Percentiles rank a stretch among this genome's conserved stretches.
phyloP scores from a whole-genome alignment of 768 basidiomycete genomes.

The Gloeophyllum trabeum region DNA sequence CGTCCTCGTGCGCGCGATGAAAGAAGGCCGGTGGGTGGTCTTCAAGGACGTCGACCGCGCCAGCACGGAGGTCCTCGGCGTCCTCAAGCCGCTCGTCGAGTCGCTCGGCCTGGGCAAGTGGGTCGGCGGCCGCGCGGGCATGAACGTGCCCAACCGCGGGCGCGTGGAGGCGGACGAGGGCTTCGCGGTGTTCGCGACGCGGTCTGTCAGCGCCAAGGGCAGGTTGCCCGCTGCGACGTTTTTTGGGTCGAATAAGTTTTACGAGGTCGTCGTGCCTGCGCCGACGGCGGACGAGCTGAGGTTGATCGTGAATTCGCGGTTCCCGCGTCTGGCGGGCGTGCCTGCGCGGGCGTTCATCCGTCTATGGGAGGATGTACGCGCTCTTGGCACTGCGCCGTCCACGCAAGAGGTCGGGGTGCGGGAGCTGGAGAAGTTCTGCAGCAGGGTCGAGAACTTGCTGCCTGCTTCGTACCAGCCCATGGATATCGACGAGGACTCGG shows the following conservation, averaged over 20 bases:
- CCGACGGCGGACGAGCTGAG: conserved; percentile 60
- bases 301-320: conserved; percentile 57
- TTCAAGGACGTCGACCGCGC: conserved; percentile 89
- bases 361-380: conserved; percentile 57
- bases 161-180: conserved; percentile 62
- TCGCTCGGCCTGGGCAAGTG: conserved; percentile 57
- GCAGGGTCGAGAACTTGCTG: conserved; percentile 52
- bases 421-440: conserved; percentile 79
- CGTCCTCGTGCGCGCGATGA: conserved; percentile 79
- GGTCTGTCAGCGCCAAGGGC: conserved; percentile 43
- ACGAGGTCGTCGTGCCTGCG: conserved; percentile 50
- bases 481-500: conserved; percentile 24
- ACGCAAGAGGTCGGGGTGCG: conserved; percentile 59
- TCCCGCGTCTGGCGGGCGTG: conserved; percentile 43
- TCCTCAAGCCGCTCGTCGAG: conserved; percentile 77
- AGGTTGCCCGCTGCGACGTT: conserved; percentile 53
- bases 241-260: conserved; percentile 79
- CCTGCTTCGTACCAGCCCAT: conserved; percentile 34
- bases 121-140: conserved; percentile 58
- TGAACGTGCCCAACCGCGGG: conserved; percentile 69
- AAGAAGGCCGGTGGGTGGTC: conserved; percentile 86
- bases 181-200: conserved; percentile 85
- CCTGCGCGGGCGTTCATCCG: conserved; percentile 41
- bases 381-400: conserved; percentile 37
- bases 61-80: conserved; percentile 79